Base-by-base conservation (phyloP, 1,139 yeast genomes). In the Debaryomycetaceae sp. region DNA sequence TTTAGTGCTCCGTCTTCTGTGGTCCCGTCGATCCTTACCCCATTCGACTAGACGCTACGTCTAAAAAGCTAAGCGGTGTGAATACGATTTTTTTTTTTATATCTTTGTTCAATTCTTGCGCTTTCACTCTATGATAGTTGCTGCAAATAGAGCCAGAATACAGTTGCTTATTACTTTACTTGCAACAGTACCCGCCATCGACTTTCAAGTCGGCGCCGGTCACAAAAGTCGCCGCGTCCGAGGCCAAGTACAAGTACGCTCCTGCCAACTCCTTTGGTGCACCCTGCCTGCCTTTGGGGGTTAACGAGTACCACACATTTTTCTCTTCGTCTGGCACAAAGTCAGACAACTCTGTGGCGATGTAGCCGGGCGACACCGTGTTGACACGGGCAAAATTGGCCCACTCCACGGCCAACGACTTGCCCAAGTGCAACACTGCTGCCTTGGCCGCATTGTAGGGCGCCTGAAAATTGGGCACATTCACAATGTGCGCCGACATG, bases 401-500 rank as follows among this genome's bases (percentile, higher is more conserved):
- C 59, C 58, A 56, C 42, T 55, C 60, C 16, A 53, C 46, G 23
- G 60, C 59, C 36, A 55, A 46, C 11, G 58, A 53, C 42, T 49
- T 54, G 35, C 56, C 56, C 41, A 55, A 48, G 39, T 53, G 59
- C 32, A 53, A 43, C 12, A 53, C 58, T 36, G 49, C 60, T 23
- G 59, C 59, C 46, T 55, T 55, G 33, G 59, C 71, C 26, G 74
- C 78, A 47, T 75, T 75, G 62, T 73, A 74, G 16, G 72, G 71
- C 34, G 75, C 65, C 54, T 77, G 83, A 32, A 74, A 74, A 52
- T 77, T 78, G 29, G 83, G 83, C 48, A 74, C 75, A 54, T 77
- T 77, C 44, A 74, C 83, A 46, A 77, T 75, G 48, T 73, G 72
- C 26, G 75, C 83, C 23, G 82, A 75, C 79, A 75, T 75, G 31